phyloP scores from a whole-genome alignment of 169 alveolate genomes.

The Plasmodium fragile region DNA sequence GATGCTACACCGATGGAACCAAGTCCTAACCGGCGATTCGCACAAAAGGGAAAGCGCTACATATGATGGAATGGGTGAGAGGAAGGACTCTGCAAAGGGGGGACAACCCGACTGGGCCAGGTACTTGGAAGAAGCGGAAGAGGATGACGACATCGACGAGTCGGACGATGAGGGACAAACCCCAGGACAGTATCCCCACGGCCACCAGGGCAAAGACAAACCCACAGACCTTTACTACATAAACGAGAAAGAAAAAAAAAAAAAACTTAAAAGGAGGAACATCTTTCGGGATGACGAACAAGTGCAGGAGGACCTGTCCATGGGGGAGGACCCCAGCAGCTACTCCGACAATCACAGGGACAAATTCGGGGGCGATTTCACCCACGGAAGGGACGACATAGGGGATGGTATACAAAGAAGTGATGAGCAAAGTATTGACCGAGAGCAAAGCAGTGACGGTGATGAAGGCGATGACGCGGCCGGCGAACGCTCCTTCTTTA shows the following conservation, averaged over 20 bases:
- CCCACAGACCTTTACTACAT: not conserved
- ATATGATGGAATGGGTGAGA: not conserved
- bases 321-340: not conserved
- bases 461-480: not conserved
- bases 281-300: constrained; percentile 8
- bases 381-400: not conserved
- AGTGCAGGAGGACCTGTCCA: not conserved
- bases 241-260: constrained; percentile 11
- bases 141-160: not conserved
- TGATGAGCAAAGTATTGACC: not conserved
- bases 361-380: not conserved
- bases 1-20: not conserved
- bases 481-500: not conserved
- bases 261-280: not conserved
- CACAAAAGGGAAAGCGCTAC: not conserved
- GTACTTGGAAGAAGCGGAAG: not conserved
- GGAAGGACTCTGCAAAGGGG: not conserved
- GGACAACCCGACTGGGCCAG: not conserved
- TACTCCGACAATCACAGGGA: not conserved
- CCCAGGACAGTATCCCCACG: not conserved
- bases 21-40: not conserved
- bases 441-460: not conserved
- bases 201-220: not conserved
- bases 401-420: not conserved
- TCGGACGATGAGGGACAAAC: not conserved